Evolutionary conservation across 352 stramenopile genomes (phyloP).

Genomic region (Elongisporangium undulatum): DNA sequence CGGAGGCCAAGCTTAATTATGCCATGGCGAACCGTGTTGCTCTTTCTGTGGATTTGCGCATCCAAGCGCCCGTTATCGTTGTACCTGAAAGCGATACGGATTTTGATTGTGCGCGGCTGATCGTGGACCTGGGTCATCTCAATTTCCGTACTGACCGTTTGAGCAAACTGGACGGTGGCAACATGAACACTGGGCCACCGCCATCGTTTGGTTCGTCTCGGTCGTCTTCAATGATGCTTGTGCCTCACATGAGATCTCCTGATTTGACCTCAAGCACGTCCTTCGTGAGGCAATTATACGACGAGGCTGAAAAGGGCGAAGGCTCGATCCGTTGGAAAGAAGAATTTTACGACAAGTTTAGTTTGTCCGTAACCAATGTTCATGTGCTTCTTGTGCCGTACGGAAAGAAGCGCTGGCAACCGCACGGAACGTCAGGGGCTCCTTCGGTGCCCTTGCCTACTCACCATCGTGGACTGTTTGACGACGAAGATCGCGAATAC

Average conservation of each 20-base stretch:
- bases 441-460: constrained; percentile 35
- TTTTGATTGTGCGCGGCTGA: constrained; percentile 68
- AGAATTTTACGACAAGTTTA: constrained; percentile 91
- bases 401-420: constrained; percentile 23
- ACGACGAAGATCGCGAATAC: constrained; percentile 52
- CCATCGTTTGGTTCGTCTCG: constrained; percentile 19
- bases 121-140: constrained; percentile 82
- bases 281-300: constrained; percentile 84
- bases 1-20: constrained; percentile 86
- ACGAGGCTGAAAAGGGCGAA: constrained; percentile 82
- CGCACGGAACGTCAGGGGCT: constrained; percentile 9
- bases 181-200: constrained; percentile 10
- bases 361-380: constrained; percentile 74
- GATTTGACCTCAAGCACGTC: constrained; percentile 52
- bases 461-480: constrained; percentile 34
- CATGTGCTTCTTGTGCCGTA: constrained; percentile 80
- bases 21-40: constrained; percentile 85
- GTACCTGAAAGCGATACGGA: constrained; percentile 80
- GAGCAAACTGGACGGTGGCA: constrained; percentile 69
- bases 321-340: constrained; percentile 87
- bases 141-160: constrained; percentile 81
- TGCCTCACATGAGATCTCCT: constrained; percentile 20
- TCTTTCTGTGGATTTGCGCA: constrained; percentile 69
- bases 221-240: constrained; percentile 32
- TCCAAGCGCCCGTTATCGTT: constrained; percentile 85